These are phyloP conservation scores for Aspergillus piperis DNA, from an alignment of 2,329 filamentous ascomycete genomes.

Conservation along the genomic window DNA sequence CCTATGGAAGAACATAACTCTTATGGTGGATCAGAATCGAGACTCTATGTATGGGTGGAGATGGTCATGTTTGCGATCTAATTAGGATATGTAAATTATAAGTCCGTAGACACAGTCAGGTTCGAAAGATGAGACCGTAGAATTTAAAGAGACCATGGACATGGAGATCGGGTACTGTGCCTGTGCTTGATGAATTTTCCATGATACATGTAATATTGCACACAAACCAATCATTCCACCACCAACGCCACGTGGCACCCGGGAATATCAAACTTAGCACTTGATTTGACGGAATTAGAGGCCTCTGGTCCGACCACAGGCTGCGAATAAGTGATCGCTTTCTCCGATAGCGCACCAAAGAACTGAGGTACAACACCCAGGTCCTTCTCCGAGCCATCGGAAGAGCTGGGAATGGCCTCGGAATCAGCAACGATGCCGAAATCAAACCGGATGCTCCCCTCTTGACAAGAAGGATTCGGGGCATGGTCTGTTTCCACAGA, in stretches of 20 bases:
- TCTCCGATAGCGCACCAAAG: constrained; percentile 35
- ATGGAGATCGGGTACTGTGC: no score
- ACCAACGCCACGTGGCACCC: constrained; percentile 31
- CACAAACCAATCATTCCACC: constrained; percentile 10
- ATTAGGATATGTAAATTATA: no score
- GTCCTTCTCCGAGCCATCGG: background rate
- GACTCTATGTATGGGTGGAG: no score
- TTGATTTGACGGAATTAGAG: constrained; percentile 18
- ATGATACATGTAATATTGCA: no score
- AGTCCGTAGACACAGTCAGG: no score
- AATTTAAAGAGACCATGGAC: no score
- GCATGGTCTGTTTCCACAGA: constrained; percentile 14
- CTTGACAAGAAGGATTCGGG: background rate
- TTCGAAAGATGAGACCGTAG: no score
- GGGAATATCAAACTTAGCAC: constrained; percentile 42
- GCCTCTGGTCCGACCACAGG: constrained; percentile 17
- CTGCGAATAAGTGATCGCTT: constrained; percentile 39
- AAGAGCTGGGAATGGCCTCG: background rate
- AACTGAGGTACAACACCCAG: background rate
- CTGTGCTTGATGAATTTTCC: no score
- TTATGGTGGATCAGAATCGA: no score
- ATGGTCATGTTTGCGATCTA: no score
- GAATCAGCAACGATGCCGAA: background rate
- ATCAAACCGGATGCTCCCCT: background rate
- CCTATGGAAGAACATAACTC: no score